Evolutionary conservation across 2,329 filamentous ascomycete species (phyloP), one percentile per base, ranked within the genome.

Genomic region (Zalaria obscura): DNA sequence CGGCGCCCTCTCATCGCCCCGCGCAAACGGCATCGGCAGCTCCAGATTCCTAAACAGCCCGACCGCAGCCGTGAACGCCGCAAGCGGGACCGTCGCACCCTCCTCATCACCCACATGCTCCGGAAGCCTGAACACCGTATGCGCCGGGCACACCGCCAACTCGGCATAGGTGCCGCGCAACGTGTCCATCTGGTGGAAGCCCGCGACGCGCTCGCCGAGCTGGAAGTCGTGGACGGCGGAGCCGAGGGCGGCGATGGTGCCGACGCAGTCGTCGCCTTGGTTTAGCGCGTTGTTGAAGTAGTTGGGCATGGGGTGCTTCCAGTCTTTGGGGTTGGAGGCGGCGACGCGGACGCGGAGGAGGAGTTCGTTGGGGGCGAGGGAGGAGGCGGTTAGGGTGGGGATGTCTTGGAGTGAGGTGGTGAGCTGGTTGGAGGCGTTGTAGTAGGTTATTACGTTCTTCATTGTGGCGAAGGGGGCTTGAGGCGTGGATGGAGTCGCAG

Each of bases 121-220:
- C 0, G 73, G 70, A 18, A 76, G 59, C 48, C 69, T 69, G 51
- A 78, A 76, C 0, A 73, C 76, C 0, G 73, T 73, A 49, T 72
- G 63, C 29, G 67, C 64, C 57, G 63, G 69, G 0, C 69, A 68
- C 7, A 79, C 57, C 3, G 74, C 71, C 48, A 79, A 80, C 51
- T 80, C 75, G 3, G 76, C 77, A 45, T 70, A 81, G 5, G 64
- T 67, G 3, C 77, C 77, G 29, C 65, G 53, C 0, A 67, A 61
- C 0, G 59, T 58, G 35, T 57, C 48, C 66, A 79, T 76, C 46
- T 60, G 55, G 47, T 70, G 66, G 59, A 75, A 74, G 3, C 68
- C 70, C 5, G 70, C 68, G 1, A 77, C 73, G 10, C 72, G 66
- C 54, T 77, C 73, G 28, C 73, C 74, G 0, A 60, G 58, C 45